Percentiles rank a stretch among this genome's conserved stretches.
Evolutionary conservation across 2,329 filamentous ascomycete genomes (phyloP).

Genomic region (Nakataea oryzae): DNA sequence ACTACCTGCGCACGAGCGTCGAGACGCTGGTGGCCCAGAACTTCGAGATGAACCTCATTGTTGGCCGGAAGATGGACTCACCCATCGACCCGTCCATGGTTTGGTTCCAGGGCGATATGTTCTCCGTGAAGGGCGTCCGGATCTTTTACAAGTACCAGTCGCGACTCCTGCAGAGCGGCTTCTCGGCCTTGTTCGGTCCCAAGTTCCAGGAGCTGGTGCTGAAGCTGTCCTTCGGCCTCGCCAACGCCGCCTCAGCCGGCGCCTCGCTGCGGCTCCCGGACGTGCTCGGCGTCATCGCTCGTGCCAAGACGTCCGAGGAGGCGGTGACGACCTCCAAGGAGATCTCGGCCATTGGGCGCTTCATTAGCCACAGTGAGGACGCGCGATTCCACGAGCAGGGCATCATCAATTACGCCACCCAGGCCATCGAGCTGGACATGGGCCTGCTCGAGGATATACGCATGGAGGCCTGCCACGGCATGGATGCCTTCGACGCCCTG

Average conservation of each 20-base stretch:
- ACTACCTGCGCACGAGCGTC: conserved; percentile 35
- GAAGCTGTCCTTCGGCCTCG: conserved; percentile 38
- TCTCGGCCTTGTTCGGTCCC: conserved; percentile 37
- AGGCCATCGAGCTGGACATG: conserved; percentile 38
- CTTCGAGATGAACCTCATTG: conserved; percentile 41
- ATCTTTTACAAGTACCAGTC: conserved; percentile 43
- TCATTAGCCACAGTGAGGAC: conserved; percentile 32
- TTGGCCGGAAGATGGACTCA: conserved; percentile 25
- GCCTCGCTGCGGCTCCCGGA: conserved; percentile 28
- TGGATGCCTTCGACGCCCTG: conserved; percentile 42
- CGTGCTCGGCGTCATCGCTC: conserved; percentile 29
- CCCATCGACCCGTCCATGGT: conserved; percentile 28
- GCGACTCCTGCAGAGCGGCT: conserved; percentile 37
- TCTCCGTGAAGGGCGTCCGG: conserved; percentile 37
- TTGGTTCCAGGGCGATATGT: conserved; percentile 33
- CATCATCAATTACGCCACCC: conserved; percentile 37
- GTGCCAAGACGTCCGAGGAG: conserved; percentile 31
- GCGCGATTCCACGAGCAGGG: conserved; percentile 40
- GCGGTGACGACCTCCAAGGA: conserved; percentile 35
- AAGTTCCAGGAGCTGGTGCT: conserved; percentile 42
- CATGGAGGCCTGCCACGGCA: conserved; percentile 39
- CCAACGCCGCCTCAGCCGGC: conserved; percentile 24
- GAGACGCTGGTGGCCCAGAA: conserved; percentile 42
- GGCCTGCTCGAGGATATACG: conserved; percentile 41
- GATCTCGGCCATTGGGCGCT: conserved; percentile 37